Evolutionary conservation across 192 early-diverging fungal species (phyloP), one percentile per base, ranked within the genome.

Genomic region (Linnemannia hyalina): DNA sequence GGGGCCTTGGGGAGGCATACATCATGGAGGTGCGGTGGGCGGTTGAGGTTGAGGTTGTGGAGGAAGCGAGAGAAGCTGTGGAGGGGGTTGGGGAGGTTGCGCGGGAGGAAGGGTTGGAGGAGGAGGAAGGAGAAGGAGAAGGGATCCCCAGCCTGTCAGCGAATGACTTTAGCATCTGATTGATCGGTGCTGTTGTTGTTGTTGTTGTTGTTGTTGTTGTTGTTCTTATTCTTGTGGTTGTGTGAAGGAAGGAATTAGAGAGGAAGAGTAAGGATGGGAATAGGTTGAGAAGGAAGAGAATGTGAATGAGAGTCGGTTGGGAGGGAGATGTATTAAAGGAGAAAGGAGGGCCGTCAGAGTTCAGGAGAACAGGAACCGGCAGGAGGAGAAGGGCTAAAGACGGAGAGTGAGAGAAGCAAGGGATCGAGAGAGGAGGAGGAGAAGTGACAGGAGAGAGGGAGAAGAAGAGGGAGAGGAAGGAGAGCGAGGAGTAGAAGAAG

Each of bases 21-120:
- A 65, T 65, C 52, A 84, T 84, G 77, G 82, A 75, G 41, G 77
- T 70, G 29, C 77, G 82, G 23, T 76, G 75, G 6, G 72, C 20
- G 22, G 72, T 55, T 49, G 77, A 18, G 36, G 70, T 49, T 11
- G 79, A 70, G 52, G 72, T n/a, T 16, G 49, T 57, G n/a, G 74
- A 75, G 36, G 76, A 55, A 10, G n/a, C 68, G 16, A 72, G 82
- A 9, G 73, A 71, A 16, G 77, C 49, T 16, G 49, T 57, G 32
- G 74, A 75, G 36, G 76, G 70, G 4, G n/a, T 74, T 26, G 76
- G 82, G 5, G 73, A 71, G 36, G 77, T 70, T 2, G 77, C 9
- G 18, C 71, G 72, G 38, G 81, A 82, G 49, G 81, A 82, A 10
- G 69, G 55, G 15, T 74, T 68, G 13, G 75, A 82, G n/a, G 70